phyloP scores from a whole-genome alignment of 257 asterid genomes.

The Lavandula angustifolia region DNA sequence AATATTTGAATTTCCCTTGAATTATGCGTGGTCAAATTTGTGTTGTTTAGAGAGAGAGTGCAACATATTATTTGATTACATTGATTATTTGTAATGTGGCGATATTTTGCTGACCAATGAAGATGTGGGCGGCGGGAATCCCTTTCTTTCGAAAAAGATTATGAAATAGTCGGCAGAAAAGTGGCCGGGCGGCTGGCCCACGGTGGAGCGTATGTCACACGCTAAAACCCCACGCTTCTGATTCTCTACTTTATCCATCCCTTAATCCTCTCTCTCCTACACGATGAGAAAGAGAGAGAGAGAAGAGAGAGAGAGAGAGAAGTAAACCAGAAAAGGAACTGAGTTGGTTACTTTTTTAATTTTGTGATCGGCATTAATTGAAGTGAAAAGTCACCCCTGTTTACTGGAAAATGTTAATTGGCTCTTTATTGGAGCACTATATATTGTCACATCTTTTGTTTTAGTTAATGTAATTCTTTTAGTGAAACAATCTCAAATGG shows the following conservation, averaged over 20 bases:
- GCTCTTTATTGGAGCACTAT: conserved; percentile 20
- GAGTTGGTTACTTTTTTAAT: conserved; percentile 1
- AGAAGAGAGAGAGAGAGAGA: not conserved
- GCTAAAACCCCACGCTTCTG: conserved; percentile 22
- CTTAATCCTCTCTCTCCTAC: not conserved
- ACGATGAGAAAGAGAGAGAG: not conserved
- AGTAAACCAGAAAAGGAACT: not conserved
- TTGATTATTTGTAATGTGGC: not conserved
- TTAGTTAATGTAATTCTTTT: conserved; percentile 10
- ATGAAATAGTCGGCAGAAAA: conserved; percentile 50
- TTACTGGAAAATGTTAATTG: conserved; percentile 9
- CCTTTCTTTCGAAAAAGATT: conserved; percentile 14
- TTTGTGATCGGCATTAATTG: conserved; percentile 24
- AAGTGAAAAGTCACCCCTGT: conserved; percentile 15
- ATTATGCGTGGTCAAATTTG: conserved; percentile 16
- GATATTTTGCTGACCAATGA: conserved; percentile 6
- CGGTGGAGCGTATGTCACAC: conserved; percentile 45
- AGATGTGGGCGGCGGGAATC: conserved; percentile 26
- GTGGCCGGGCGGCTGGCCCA: conserved; percentile 35
- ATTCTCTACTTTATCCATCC: not conserved
- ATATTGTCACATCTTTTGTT: conserved; percentile 21
- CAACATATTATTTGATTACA: not conserved
- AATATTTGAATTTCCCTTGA: not conserved
- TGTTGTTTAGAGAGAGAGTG: not conserved
- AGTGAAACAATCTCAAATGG: conserved; percentile 3